Evolutionary conservation across 2,329 filamentous ascomycete species (phyloP), one percentile per base, ranked within the genome.

Genomic region (Aspergillus flavus): DNA sequence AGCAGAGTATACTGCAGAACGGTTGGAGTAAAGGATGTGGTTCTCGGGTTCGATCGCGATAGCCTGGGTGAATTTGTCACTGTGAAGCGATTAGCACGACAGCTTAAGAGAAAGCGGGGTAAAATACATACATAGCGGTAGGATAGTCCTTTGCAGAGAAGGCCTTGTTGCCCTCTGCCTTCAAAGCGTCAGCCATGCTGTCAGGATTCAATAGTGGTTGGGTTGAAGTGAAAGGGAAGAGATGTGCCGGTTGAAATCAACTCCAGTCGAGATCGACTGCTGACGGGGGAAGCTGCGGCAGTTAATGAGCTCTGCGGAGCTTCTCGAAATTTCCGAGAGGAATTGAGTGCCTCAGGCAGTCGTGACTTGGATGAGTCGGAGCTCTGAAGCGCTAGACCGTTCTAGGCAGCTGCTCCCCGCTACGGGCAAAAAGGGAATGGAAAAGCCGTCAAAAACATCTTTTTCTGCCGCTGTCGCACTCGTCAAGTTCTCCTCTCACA

Each of bases 1-100:
- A 59, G 95, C 97, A 52, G 94, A 92, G 75, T 96, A 89, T 55
- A 87, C 86, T 64, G 87, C 95, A 34, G 95, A 98, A 71, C 95
- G 90, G 83, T 99, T 99, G 75, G 94, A 98, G 86, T 94, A 99
- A 62, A 99, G 91, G 70, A 99, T 94, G 80, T 99, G 95, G 80
- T 99, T 99, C 66, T 84, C 82, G 57, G 94, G 90, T 67, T 97
- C 92, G 74, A 96, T 81, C 61, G 88, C 91, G 75, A 99, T 97
- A 58, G 95, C 95, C 81, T 97, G 87, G 62, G 93, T 91, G 81
- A 99, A 99, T 77, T 97, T 95, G 71, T 94, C 90, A 78, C 94
- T 97, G 71, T 50, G 34, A 6, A 63, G 30, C 43, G 61, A 55
- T 63, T 23, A 69, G 61, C 43, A 56, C 32, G 32, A 21, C 53